Percentiles rank a stretch among this genome's conserved stretches.
Evolutionary conservation across 2,329 filamentous ascomycete genomes (phyloP).

Genomic region (Fusarium sp.): DNA sequence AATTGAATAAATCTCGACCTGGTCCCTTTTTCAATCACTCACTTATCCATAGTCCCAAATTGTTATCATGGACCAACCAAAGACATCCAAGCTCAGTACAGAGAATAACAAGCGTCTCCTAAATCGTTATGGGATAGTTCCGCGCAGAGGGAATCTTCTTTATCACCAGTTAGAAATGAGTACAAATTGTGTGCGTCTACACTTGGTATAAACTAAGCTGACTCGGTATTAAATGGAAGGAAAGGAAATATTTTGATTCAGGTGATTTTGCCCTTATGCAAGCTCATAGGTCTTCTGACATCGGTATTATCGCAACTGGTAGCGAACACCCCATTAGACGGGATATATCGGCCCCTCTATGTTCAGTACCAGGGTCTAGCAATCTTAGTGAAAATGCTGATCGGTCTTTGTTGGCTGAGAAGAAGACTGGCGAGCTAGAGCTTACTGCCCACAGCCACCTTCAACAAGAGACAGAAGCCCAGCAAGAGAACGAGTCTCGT

Average conservation of each 20-base stretch:
- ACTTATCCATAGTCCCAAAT: neutral
- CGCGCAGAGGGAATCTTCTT: slow-evolving; percentile 27
- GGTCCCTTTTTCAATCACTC: neutral
- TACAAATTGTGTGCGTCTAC: neutral
- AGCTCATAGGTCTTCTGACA: slow-evolving; percentile 30
- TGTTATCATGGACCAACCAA: neutral
- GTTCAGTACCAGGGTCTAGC: slow-evolving; percentile 30
- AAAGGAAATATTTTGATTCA: slow-evolving; percentile 37
- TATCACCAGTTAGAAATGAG: slow-evolving; percentile 33
- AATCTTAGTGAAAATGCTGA: slow-evolving; percentile 12
- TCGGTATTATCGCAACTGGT: slow-evolving; percentile 30
- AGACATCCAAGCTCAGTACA: neutral
- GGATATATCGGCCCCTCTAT: slow-evolving; percentile 24
- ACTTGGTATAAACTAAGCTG: neutral
- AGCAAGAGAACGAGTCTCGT: neutral
- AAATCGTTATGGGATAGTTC: slow-evolving; percentile 14
- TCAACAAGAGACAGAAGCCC: neutral
- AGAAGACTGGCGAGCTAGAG: neutral
- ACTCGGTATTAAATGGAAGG: neutral
- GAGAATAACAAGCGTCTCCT: neutral
- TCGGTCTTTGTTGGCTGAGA: neutral
- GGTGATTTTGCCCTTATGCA: slow-evolving; percentile 38
- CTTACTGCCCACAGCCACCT: neutral
- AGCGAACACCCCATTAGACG: slow-evolving; percentile 27
- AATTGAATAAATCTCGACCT: neutral